Evolutionary conservation across 1,284 basidiomycete genomes (phyloP).

Genomic region (Ustilago sp.): DNA sequence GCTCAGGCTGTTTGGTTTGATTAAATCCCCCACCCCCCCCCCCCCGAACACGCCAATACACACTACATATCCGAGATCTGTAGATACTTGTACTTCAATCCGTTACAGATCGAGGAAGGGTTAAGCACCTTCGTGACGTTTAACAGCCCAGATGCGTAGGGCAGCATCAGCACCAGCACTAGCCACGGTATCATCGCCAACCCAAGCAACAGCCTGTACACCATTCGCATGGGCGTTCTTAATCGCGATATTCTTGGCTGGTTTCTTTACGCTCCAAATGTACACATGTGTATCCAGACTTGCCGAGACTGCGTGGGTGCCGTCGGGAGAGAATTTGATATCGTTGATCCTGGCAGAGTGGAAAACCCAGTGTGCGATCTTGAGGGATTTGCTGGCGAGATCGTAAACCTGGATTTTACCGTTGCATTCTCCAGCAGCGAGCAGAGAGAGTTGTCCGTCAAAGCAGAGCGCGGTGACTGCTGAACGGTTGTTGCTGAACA

Average conservation of each 20-base stretch:
- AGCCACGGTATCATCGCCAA: slow-evolving; percentile 75
- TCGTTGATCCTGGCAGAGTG: slow-evolving; percentile 86
- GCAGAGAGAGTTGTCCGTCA: slow-evolving; percentile 79
- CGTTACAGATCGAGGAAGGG: not conserved
- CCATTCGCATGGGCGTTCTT: slow-evolving; percentile 71
- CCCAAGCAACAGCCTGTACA: slow-evolving; percentile 82
- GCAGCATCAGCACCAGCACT: slow-evolving; percentile 83
- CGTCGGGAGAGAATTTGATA: slow-evolving; percentile 81
- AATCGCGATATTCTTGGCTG: slow-evolving; percentile 82
- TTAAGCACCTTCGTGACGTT: slow-evolving; percentile 34
- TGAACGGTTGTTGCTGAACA: slow-evolving; percentile 75
- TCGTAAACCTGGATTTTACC: slow-evolving; percentile 86
- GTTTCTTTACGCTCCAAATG: slow-evolving; percentile 84
- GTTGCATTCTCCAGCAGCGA: slow-evolving; percentile 78
- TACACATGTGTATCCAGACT: slow-evolving; percentile 84
- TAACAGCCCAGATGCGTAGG: slow-evolving; percentile 36
- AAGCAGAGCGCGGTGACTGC: slow-evolving; percentile 81
- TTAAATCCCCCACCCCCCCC: not conserved
- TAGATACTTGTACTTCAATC: not conserved
- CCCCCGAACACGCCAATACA: not conserved
- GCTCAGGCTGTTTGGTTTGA: slow-evolving; percentile 22
- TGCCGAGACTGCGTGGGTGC: slow-evolving; percentile 76
- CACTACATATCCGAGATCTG: not conserved
- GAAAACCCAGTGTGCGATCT: slow-evolving; percentile 78
- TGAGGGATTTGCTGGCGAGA: slow-evolving; percentile 70